Evolutionary conservation across 768 basidiomycete genomes (phyloP).

Genomic region (Lactarius trivialis): DNA sequence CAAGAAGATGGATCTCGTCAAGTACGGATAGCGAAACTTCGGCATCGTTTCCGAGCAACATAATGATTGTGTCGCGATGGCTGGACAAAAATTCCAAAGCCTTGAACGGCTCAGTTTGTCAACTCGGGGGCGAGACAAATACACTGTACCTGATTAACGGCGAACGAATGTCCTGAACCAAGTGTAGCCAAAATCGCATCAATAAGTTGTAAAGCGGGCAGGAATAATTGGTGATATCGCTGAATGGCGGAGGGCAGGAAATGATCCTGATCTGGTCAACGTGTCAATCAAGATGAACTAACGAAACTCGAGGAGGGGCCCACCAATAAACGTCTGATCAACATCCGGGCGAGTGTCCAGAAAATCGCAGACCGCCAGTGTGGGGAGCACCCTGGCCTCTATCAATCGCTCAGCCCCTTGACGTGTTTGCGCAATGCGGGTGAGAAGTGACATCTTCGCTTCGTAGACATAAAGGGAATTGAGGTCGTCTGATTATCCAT

Average conservation of each 20-base stretch:
- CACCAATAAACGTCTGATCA: conserved; percentile 78
- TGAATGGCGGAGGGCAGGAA: conserved; percentile 84
- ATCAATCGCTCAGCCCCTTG: conserved; percentile 80
- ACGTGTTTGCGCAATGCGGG: conserved; percentile 76
- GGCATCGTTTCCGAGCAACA: conserved; percentile 71
- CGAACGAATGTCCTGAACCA: conserved; percentile 59
- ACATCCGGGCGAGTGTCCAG: conserved; percentile 79
- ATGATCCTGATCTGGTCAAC: conserved; percentile 60
- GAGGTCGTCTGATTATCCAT: conserved; percentile 57
- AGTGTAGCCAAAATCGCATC: conserved; percentile 73
- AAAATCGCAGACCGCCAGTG: conserved; percentile 80
- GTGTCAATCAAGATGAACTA: conserved; percentile 9
- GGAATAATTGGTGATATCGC: conserved; percentile 85
- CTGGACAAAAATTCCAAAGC: conserved; percentile 73
- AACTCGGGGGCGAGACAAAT: not conserved
- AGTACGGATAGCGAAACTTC: conserved; percentile 57
- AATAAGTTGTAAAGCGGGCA: conserved; percentile 80
- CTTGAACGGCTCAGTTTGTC: conserved; percentile 32
- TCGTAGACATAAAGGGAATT: conserved; percentile 93
- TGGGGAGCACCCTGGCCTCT: conserved; percentile 66
- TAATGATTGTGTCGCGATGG: conserved; percentile 79
- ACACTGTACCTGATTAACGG: conserved; percentile 55
- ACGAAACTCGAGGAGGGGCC: conserved; percentile 19
- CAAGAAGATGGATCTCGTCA: conserved; percentile 74
- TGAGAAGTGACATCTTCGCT: conserved; percentile 85